A percentile compares a stretch with the other conserved stretches of the same genome.
Conservation (phyloP, 2,329 filamentous ascomycete species). For the Nannizziopsis barbatae region DNA sequence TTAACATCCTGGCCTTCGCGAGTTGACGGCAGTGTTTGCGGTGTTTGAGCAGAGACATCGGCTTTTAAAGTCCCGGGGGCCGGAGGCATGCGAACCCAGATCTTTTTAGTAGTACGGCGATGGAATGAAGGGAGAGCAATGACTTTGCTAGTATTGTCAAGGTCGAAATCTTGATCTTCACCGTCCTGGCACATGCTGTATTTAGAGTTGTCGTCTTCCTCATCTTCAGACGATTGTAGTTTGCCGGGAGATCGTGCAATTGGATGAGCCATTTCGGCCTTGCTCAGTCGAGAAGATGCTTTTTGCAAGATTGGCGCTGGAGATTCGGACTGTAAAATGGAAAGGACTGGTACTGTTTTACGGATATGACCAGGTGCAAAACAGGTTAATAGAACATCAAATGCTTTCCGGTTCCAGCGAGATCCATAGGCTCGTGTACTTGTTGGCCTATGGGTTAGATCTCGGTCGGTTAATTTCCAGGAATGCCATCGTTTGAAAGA, state of each 20-base stretch:
- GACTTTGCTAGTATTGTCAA: neutral
- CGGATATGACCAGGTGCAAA: constrained; percentile 29
- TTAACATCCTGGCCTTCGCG: neutral
- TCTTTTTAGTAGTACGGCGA: neutral
- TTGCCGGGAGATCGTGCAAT: neutral
- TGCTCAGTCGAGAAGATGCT: neutral
- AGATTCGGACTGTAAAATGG: neutral
- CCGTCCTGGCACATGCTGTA: neutral
- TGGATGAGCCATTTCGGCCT: neutral
- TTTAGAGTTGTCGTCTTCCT: neutral
- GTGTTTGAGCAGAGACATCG: neutral
- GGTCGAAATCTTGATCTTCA: neutral
- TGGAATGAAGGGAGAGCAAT: constrained; percentile 1
- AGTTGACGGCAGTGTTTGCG: too few relatives aligned
- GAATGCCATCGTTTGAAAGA: neutral
- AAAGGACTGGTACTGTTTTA: constrained; percentile 33
- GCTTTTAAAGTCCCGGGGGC: neutral
- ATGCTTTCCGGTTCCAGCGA: neutral
- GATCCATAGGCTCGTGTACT: neutral
- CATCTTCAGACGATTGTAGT: neutral
- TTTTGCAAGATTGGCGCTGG: neutral
- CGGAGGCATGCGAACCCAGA: constrained; percentile 7
- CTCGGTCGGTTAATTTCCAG: neutral
- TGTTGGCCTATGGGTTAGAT: neutral
- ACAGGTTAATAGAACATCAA: constrained; percentile 19